Conservation (phyloP, 1,284 basidiomycete species). For the Xerocomus cyaneibrunnescens region DNA sequence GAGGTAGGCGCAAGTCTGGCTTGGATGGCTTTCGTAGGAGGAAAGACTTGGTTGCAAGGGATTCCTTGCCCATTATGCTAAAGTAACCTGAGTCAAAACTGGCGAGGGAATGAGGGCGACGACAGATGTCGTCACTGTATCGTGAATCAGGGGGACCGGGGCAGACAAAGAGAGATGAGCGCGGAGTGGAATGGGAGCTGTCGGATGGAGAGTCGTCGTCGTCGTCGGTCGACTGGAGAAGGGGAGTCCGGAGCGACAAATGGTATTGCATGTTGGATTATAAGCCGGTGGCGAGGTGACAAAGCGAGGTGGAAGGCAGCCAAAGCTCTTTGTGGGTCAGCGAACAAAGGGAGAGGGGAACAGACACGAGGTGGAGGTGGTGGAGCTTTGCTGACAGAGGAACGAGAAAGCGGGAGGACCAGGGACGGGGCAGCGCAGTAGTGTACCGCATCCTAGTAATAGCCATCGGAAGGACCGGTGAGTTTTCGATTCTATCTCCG, state of each 20-base stretch:
- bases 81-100: constrained; percentile 36
- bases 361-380: constrained; percentile 9
- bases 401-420: not conserved
- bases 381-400: constrained; percentile 8
- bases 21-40: constrained; percentile 11
- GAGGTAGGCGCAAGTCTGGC: constrained; percentile 15
- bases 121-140: constrained; percentile 1
- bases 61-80: constrained; percentile 26
- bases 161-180: constrained; percentile 18
- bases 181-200: constrained; percentile 25
- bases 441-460: constrained; percentile 23
- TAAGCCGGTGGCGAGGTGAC: constrained; percentile 17
- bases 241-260: constrained; percentile 12
- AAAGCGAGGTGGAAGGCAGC: constrained; percentile 24
- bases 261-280: constrained; percentile 20
- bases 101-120: constrained; percentile 21
- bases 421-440: constrained; percentile 2
- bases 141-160: constrained; percentile 6
- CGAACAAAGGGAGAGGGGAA: constrained; percentile 25
- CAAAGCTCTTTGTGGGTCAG: constrained; percentile 22
- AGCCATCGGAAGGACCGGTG: constrained; percentile 15
- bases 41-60: constrained; percentile 8
- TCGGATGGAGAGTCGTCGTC: constrained; percentile 13
- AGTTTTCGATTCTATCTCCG: constrained; percentile 8
- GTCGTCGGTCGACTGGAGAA: constrained; percentile 16